These are phyloP conservation scores for Cercophora scortea DNA, from an alignment of 495 filamentous ascomycete genomes.

Conservation along the genomic window DNA sequence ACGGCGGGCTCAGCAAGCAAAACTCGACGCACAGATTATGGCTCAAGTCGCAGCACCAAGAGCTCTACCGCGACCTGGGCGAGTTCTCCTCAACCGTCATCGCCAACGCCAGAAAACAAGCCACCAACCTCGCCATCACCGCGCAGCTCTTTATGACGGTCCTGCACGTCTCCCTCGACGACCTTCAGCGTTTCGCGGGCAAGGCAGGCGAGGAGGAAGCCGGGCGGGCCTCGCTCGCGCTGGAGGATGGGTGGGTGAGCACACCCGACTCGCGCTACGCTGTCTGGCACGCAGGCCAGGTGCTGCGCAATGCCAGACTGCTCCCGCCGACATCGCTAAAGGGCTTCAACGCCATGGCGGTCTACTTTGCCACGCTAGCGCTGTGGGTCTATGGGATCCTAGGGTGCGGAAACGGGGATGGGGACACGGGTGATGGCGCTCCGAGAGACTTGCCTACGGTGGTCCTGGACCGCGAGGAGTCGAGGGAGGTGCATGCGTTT, in stretches of 20 bases:
- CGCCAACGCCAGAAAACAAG: not conserved
- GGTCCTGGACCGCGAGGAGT: slow-evolving; percentile 13
- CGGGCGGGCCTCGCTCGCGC: slow-evolving; percentile 33
- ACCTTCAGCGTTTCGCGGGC: slow-evolving; percentile 51
- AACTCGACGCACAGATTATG: slow-evolving; percentile 3
- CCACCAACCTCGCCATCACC: slow-evolving; percentile 12
- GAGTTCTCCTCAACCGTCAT: slow-evolving; percentile 6
- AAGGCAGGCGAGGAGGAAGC: slow-evolving; percentile 50
- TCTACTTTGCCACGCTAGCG: slow-evolving; percentile 49
- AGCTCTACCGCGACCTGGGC: slow-evolving; percentile 11
- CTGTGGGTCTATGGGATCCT: slow-evolving; percentile 48
- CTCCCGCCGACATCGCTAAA: slow-evolving; percentile 34
- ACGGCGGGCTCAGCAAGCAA: not conserved
- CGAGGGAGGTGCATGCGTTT: slow-evolving; percentile 4
- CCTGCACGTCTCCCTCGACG: slow-evolving; percentile 49
- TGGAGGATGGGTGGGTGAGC: slow-evolving; percentile 41
- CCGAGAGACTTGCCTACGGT: not conserved
- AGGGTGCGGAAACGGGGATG: not conserved
- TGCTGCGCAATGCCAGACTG: slow-evolving; percentile 40
- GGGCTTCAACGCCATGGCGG: slow-evolving; percentile 46
- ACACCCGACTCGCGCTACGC: slow-evolving; percentile 41
- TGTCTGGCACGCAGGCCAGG: slow-evolving; percentile 53
- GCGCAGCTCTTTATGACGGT: slow-evolving; percentile 45
- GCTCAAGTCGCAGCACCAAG: slow-evolving; percentile 9
- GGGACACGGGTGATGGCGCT: not conserved